Evolutionary conservation across 2,329 filamentous ascomycete species (phyloP).

Genomic region (Fusarium anthophilum): DNA sequence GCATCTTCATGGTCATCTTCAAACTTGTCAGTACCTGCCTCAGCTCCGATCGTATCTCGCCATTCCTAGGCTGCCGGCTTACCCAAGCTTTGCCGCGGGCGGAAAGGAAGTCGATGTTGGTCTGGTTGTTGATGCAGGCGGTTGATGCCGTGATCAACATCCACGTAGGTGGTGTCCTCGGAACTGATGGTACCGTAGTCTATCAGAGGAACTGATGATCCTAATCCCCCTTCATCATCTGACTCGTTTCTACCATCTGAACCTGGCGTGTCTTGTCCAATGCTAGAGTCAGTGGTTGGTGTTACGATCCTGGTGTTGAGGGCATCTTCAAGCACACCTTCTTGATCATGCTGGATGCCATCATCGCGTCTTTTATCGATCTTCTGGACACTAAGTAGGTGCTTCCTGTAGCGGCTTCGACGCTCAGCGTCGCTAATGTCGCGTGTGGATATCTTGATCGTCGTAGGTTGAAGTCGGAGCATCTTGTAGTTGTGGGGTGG

Average conservation of each 20-base stretch:
- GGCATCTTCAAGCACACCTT: neutral
- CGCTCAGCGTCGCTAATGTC: slow-evolving; percentile 35
- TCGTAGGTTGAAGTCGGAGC: slow-evolving; percentile 35
- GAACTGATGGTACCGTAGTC: neutral
- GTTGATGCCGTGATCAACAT: neutral
- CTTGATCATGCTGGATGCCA: neutral
- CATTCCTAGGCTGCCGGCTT: neutral
- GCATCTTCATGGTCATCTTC: neutral
- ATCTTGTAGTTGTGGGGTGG: slow-evolving; percentile 4
- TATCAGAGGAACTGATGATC: neutral
- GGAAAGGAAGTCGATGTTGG: neutral
- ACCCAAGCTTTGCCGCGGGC: neutral
- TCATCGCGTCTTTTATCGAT: neutral
- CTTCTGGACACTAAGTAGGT: slow-evolving; percentile 4
- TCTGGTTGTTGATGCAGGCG: neutral
- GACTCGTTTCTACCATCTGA: neutral
- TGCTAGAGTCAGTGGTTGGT: neutral
- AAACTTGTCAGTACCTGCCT: neutral
- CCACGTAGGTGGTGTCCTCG: neutral
- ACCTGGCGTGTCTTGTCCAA: neutral
- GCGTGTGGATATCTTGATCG: slow-evolving; percentile 19
- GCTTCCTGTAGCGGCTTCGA: slow-evolving; percentile 33
- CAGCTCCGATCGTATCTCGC: no score
- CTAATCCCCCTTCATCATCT: neutral
- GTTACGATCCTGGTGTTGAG: neutral